Conservation (phyloP, 2,329 filamentous ascomycete species). For the Ophiostoma novo-ulmi region DNA sequence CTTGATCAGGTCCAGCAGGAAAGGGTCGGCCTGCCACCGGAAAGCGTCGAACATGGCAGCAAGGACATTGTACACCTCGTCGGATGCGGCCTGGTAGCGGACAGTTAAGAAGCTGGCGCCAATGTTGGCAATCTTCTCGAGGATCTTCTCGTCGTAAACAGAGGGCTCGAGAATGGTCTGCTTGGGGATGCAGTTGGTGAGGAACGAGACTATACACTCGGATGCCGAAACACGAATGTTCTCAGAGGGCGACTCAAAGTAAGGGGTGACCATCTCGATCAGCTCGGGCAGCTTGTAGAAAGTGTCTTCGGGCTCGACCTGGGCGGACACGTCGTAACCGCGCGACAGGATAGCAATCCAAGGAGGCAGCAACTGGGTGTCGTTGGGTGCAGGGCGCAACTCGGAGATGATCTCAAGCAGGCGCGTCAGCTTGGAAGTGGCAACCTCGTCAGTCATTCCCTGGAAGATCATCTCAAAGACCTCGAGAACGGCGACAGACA, state of each 20-base stretch:
- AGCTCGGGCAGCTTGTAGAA: conserved; percentile 85
- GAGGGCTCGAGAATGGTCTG: conserved; percentile 82
- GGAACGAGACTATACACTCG: conserved; percentile 88
- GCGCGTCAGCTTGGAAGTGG: conserved; percentile 81
- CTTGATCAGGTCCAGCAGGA: conserved; percentile 69
- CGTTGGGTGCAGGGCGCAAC: conserved; percentile 83
- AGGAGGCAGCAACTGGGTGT: conserved; percentile 87
- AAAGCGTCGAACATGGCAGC: conserved; percentile 81
- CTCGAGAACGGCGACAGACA: conserved; percentile 94
- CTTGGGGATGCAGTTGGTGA: conserved; percentile 82
- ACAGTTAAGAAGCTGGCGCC: conserved; percentile 74
- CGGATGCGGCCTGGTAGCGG: conserved; percentile 90
- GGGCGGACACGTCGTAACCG: conserved; percentile 88
- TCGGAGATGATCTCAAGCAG: conserved; percentile 89
- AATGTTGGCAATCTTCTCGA: conserved; percentile 72
- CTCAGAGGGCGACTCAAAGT: conserved; percentile 79
- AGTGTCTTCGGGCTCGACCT: conserved; percentile 82
- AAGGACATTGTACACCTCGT: conserved; percentile 87
- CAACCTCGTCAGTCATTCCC: conserved; percentile 81
- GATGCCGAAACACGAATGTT: conserved; percentile 94
- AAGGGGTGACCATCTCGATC: conserved; percentile 72
- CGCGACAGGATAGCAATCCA: conserved; percentile 95
- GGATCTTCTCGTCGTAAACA: conserved; percentile 82
- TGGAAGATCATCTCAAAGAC: conserved; percentile 97
- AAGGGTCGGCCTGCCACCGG: conserved; percentile 77